Conservation (phyloP, 305 asterid genomes). For the Solanum hybrid region DNA sequence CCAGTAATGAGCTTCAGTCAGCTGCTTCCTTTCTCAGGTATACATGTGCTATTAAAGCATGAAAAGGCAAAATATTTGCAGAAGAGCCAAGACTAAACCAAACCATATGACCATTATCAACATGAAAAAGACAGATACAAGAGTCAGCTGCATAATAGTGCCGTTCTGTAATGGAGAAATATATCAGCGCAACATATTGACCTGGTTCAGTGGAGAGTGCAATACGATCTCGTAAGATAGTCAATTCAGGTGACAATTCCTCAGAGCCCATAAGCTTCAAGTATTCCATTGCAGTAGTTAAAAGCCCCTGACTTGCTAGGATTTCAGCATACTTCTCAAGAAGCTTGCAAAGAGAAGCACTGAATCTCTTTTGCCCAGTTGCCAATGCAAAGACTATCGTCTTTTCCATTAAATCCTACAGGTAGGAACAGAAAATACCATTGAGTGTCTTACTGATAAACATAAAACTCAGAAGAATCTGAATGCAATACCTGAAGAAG, state of each 20-base stretch:
- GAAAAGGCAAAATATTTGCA: background rate
- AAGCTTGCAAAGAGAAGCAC: slow-evolving; percentile 76
- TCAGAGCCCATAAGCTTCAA: slow-evolving; percentile 89
- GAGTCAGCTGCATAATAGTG: background rate
- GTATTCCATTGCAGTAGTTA: slow-evolving; percentile 90
- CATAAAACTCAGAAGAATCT: slow-evolving; percentile 1
- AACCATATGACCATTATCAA: background rate
- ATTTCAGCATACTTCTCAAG: slow-evolving; percentile 98
- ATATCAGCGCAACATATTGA: slow-evolving; percentile 6
- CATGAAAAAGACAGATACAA: background rate
- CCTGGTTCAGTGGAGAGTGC: slow-evolving; percentile 77
- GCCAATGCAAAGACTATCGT: slow-evolving; percentile 90
- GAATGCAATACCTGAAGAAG: slow-evolving; percentile 49
- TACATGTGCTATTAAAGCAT: background rate
- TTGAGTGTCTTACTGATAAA: background rate
- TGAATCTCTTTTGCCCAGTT: slow-evolving; percentile 82
- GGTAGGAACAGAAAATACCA: slow-evolving; percentile 5
- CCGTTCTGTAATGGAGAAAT: background rate
- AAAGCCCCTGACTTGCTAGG: slow-evolving; percentile 94
- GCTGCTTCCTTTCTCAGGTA: slow-evolving; percentile 3
- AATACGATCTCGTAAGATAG: slow-evolving; percentile 85
- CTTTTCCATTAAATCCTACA: slow-evolving; percentile 97
- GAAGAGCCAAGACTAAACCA: background rate
- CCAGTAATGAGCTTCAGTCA: background rate
- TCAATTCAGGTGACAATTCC: slow-evolving; percentile 83